Percentiles rank a stretch among this genome's conserved stretches.
phyloP scores from a whole-genome alignment of 441 rosid species.

The Pelargonium australe region DNA sequence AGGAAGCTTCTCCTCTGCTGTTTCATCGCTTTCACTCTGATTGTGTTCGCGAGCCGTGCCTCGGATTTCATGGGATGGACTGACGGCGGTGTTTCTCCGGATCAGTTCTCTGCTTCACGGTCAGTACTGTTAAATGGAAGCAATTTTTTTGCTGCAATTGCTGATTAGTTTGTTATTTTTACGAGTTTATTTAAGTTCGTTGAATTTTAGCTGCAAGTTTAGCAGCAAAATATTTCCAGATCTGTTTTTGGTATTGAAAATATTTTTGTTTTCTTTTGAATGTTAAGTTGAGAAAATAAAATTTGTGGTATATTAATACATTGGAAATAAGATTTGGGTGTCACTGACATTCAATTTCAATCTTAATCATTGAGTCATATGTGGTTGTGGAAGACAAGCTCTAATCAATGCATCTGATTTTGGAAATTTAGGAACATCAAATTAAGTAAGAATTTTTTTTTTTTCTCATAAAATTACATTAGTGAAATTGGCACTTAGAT shows the following conservation, averaged over 20 bases:
- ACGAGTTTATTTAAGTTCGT: not conserved
- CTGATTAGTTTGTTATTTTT: not conserved
- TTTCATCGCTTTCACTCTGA: slow-evolving; percentile 41
- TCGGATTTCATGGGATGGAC: slow-evolving; percentile 43
- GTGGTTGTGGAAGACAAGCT: too few species aligned
- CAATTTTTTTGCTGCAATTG: not conserved
- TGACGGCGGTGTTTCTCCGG: slow-evolving; percentile 22
- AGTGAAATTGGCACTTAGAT: too few species aligned
- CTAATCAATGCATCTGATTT: too few species aligned
- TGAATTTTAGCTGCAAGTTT: not conserved
- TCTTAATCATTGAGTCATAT: not conserved
- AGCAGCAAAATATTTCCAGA: not conserved
- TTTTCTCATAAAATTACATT: too few species aligned
- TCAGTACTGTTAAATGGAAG: slow-evolving; percentile 11
- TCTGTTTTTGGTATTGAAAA: not conserved
- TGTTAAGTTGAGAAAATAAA: not conserved
- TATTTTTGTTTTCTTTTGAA: not conserved
- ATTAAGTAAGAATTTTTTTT: too few species aligned
- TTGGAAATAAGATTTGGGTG: not conserved
- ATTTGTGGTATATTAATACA: not conserved
- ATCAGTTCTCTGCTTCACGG: slow-evolving; percentile 48
- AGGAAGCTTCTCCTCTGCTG: slow-evolving; percentile 56
- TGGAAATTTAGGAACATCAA: too few species aligned
- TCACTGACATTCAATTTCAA: not conserved
- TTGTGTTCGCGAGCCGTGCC: slow-evolving; percentile 45